Conservation (phyloP, 164 flowering plant genomes). For the Tetracentron sinense region DNA sequence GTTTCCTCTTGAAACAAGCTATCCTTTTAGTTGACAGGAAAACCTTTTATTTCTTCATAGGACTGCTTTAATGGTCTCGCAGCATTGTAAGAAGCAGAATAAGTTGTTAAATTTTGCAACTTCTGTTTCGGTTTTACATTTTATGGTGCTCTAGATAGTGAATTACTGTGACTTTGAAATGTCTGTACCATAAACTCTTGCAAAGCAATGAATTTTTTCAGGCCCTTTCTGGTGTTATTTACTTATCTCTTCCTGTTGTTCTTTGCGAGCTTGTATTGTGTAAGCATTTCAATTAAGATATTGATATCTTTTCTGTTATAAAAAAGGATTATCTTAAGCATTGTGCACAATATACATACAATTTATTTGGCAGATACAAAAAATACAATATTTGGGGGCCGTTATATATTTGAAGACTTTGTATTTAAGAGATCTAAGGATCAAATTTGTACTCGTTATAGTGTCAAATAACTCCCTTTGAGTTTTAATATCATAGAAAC, state of each 20-base stretch:
- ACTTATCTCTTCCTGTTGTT: background rate
- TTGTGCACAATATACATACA: no score
- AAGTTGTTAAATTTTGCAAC: slow-evolving; percentile 16
- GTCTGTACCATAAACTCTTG: slow-evolving; percentile 30
- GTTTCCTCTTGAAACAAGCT: slow-evolving; percentile 43
- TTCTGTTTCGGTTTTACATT: slow-evolving; percentile 17
- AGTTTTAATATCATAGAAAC: no score
- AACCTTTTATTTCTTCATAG: background rate
- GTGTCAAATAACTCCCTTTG: no score
- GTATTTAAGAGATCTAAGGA: no score
- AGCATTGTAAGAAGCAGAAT: slow-evolving; percentile 32
- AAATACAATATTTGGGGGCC: no score
- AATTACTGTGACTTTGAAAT: slow-evolving; percentile 15
- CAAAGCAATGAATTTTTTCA: slow-evolving; percentile 19
- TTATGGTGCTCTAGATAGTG: slow-evolving; percentile 19
- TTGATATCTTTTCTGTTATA: background rate
- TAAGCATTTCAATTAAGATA: background rate
- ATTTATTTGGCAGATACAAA: no score
- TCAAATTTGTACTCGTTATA: no score
- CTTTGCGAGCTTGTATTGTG: background rate
- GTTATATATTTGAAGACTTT: no score
- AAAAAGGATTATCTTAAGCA: background rate
- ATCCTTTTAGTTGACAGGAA: slow-evolving; percentile 26
- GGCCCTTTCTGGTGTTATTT: slow-evolving; percentile 1
- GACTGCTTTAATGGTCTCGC: slow-evolving; percentile 9